A percentile compares a stretch with the other conserved stretches of the same genome.
phyloP scores from a whole-genome alignment of 495 filamentous ascomycete species.

The Lepidopterella palustris region DNA sequence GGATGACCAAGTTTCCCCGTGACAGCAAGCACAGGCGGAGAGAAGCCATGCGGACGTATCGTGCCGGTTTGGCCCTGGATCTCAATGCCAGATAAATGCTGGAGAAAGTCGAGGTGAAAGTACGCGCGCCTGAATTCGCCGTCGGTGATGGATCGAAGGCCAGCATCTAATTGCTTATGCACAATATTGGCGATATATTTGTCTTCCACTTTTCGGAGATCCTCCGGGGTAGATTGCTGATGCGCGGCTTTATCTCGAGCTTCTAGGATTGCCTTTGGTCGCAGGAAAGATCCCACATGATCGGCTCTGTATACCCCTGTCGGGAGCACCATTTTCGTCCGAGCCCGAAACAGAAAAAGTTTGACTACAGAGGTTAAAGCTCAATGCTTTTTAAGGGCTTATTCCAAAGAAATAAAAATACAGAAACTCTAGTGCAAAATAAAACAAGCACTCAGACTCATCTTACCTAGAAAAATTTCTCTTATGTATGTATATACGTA shows the following conservation, averaged over 20 bases:
- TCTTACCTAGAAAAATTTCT: constrained; percentile 3
- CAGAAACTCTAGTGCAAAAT: neutral
- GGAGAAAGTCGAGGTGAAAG: constrained; percentile 31
- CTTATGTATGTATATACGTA: constrained; percentile 4
- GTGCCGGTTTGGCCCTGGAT: constrained; percentile 21
- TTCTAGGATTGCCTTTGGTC: constrained; percentile 24
- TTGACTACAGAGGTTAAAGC: too few species aligned
- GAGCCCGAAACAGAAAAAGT: too few species aligned
- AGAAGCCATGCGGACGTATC: constrained; percentile 25
- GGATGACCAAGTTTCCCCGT: constrained; percentile 30
- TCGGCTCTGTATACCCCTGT: constrained; percentile 30
- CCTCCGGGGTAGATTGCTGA: constrained; percentile 2
- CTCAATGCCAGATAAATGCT: constrained; percentile 25
- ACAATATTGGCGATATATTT: constrained; percentile 21
- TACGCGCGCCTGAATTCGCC: constrained; percentile 31
- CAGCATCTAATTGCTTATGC: constrained; percentile 21
- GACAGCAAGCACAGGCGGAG: constrained; percentile 24
- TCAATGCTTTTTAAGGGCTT: neutral
- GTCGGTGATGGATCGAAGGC: constrained; percentile 28
- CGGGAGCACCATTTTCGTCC: constrained; percentile 24
- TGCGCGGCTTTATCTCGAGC: constrained; percentile 21
- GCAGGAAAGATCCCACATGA: constrained; percentile 33
- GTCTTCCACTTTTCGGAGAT: constrained; percentile 28
- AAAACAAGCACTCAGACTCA: neutral
- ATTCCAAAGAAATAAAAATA: neutral